Base-by-base conservation (phyloP, 2,329 filamentous ascomycete genomes). In the Coniochaeta hoffmannii region DNA sequence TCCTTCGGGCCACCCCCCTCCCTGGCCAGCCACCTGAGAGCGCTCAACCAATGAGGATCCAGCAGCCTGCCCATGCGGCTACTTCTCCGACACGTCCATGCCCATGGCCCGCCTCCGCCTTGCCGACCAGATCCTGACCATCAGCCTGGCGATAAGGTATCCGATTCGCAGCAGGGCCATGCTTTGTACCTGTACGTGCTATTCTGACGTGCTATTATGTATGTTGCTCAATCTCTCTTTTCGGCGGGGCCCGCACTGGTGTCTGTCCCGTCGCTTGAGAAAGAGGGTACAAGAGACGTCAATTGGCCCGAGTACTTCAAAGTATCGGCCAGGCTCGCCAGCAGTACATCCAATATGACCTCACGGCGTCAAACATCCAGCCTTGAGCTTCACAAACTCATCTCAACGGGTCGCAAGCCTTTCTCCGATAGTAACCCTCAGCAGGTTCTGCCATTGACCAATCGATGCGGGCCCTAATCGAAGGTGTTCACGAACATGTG, bases 31-130 rank as follows among this genome's bases (percentile, higher is more conserved):
- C n/a, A 19, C 28, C 28, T 34, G 2, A 32, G 32, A 34, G 22
- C n/a, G 19, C 26, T 26, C 17, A 24, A 19, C 49, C 49, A 51
- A 51, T 51, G 2, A 22, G 17, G 10, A 1, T 51, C 2, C 31
- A 31, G 31, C 7, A 3, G 30, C 2, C 49, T 32, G 28, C 19
- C 26, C 12, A 32, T 51, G 49, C 49, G 49, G 49, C 49, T 31
- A 34, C 49, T 17, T 51, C 49, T 31, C 49, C 26, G 30, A 51
- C 49, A 51, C 28, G 46, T 51, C 49, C 36, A n/a, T n/a, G 36
- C 15, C 36, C 14, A n/a, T 7, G 36, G 30, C 30, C 30, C 22
- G 11, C 36, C 17, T 46, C 19, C 22, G 41, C 41, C 41, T 46
- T 46, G 41, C 41, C 41, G 41, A n/a, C 22, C 38, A 17, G 17